Evolutionary conservation across 768 basidiomycete species (phyloP).

Genomic region (Pleurotus salmoneostramineus): DNA sequence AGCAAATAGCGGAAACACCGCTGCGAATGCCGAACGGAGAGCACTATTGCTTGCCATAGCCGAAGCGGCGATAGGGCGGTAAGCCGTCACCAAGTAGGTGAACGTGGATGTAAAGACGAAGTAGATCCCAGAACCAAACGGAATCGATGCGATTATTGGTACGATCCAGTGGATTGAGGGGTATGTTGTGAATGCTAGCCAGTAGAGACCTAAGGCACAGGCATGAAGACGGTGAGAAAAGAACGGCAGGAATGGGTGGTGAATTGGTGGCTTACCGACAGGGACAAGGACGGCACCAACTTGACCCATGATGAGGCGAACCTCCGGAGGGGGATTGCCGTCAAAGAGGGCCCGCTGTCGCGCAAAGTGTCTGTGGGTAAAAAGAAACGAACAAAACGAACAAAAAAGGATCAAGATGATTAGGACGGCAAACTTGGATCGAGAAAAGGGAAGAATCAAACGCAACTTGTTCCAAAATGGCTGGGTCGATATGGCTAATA

Average conservation of each 20-base stretch:
- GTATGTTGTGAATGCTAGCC: conserved; percentile 55
- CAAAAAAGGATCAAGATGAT: too few relatives aligned
- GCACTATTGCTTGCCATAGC: conserved; percentile 68
- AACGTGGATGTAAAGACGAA: conserved; percentile 71
- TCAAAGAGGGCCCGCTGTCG: conserved; percentile 32
- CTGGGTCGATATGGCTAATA: conserved; percentile 48
- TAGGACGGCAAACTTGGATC: background rate
- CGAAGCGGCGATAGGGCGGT: conserved; percentile 62
- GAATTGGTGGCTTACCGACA: conserved; percentile 39
- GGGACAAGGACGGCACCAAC: conserved; percentile 66
- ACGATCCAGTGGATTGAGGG: conserved; percentile 58
- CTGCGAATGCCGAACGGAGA: conserved; percentile 57
- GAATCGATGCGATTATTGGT: conserved; percentile 59
- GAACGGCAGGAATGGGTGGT: conserved; percentile 39
- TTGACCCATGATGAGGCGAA: conserved; percentile 61
- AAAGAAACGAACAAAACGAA: too few relatives aligned
- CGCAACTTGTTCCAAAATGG: conserved; percentile 52
- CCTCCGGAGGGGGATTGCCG: conserved; percentile 59
- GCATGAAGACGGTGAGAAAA: conserved; percentile 10
- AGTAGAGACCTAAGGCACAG: conserved; percentile 53
- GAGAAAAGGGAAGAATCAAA: conserved; percentile 7
- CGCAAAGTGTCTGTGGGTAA: conserved; percentile 28
- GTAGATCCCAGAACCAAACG: conserved; percentile 62
- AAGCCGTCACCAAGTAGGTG: conserved; percentile 68
- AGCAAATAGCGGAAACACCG: conserved; percentile 60